Conservation (phyloP, 306 rosid genomes). For the Myrica gale region DNA sequence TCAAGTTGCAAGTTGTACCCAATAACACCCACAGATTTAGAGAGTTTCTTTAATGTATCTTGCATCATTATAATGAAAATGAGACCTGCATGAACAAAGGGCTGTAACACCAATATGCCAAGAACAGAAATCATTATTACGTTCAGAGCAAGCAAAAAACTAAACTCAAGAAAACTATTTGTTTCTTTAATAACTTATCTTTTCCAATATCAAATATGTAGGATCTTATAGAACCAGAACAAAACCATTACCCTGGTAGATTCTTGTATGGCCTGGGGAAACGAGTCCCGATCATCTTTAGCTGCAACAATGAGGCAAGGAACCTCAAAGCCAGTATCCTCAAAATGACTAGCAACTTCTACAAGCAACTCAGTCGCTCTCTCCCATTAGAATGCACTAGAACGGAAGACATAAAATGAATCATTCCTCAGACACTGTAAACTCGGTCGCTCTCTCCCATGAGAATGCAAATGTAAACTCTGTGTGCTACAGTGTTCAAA, state of each 20-base stretch:
- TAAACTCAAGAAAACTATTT: not conserved
- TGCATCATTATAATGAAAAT: not conserved
- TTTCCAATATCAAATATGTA: not conserved
- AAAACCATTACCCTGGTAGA: constrained; percentile 67
- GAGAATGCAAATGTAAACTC: not conserved
- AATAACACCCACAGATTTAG: not conserved
- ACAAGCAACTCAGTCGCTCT: constrained; percentile 72
- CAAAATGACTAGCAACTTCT: constrained; percentile 90
- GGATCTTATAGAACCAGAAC: not conserved
- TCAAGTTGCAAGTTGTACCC: constrained; percentile 25
- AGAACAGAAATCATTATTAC: not conserved
- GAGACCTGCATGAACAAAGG: not conserved
- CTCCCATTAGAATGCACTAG: constrained; percentile 81
- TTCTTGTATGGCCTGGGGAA: constrained; percentile 83
- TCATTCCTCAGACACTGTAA: constrained; percentile 9
- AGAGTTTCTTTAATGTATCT: not conserved
- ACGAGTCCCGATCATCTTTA: constrained; percentile 87
- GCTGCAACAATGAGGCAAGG: constrained; percentile 99
- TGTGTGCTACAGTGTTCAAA: not conserved
- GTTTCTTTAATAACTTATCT: not conserved
- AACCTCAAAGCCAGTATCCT: constrained; percentile 92
- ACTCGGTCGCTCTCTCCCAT: no score
- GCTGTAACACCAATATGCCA: not conserved
- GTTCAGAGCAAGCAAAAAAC: not conserved
- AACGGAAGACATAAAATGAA: constrained; percentile 49